A percentile compares a stretch with the other conserved stretches of the same genome.
Evolutionary conservation across 148 eudicot species (phyloP).

Genomic region (Vaccinium macrocarpon): DNA sequence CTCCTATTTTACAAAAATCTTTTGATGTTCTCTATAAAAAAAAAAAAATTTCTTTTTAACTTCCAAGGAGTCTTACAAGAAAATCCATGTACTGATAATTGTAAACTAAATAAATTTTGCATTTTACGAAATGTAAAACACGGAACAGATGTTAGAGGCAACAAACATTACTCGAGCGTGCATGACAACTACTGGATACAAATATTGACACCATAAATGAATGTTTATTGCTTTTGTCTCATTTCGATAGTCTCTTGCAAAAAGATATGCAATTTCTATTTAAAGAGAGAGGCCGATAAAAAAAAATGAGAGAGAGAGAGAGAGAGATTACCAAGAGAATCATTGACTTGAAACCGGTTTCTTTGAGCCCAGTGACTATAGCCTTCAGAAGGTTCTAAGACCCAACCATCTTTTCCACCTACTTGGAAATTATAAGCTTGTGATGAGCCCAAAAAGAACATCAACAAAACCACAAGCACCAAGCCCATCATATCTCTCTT

Average conservation of each 20-base stretch:
- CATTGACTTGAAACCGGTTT: conserved; percentile 35
- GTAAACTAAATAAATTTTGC: neutral
- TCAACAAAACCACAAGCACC: neutral
- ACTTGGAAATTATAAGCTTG: conserved; percentile 25
- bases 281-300: neutral
- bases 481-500: neutral
- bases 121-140: neutral
- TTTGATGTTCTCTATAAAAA: neutral
- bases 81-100: neutral
- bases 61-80: neutral
- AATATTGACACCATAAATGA: too few relatives aligned
- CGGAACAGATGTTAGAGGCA: neutral
- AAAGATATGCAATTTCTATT: neutral
- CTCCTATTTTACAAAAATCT: neutral
- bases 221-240: too few relatives aligned
- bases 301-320: neutral
- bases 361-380: conserved; percentile 33
- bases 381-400: conserved; percentile 24
- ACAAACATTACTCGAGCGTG: neutral
- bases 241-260: too few relatives aligned
- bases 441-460: conserved; percentile 5
- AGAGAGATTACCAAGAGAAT: conserved; percentile 25
- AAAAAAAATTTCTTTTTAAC: neutral
- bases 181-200: neutral
- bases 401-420: conserved; percentile 37